A percentile compares a stretch with the other conserved stretches of the same genome.
phyloP scores from a whole-genome alignment of 352 stramenopile species.

The Globisporangium nodosum region DNA sequence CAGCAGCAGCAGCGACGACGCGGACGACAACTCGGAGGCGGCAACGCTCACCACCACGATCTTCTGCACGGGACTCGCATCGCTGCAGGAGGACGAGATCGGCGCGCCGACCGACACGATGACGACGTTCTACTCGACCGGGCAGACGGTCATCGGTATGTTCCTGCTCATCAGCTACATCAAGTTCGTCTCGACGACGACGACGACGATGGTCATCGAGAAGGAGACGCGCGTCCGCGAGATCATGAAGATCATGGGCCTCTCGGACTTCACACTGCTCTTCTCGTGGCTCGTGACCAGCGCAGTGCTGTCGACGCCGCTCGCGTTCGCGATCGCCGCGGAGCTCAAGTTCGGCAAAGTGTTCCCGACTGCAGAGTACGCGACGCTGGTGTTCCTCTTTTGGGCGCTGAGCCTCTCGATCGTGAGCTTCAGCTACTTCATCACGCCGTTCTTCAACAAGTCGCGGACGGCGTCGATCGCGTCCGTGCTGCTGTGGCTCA shows the following conservation, averaged over 20 bases:
- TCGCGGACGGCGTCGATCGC: slow-evolving; percentile 51
- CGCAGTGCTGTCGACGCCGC: slow-evolving; percentile 36
- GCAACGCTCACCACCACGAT: slow-evolving; percentile 16
- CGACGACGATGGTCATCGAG: slow-evolving; percentile 70
- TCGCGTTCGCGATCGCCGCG: slow-evolving; percentile 38
- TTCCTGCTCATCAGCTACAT: slow-evolving; percentile 60
- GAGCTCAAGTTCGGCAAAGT: slow-evolving; percentile 65
- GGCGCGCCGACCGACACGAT: slow-evolving; percentile 35
- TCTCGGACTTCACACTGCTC: slow-evolving; percentile 55
- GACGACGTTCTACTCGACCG: slow-evolving; percentile 57
- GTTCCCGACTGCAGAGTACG: slow-evolving; percentile 52
- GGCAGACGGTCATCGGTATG: slow-evolving; percentile 55
- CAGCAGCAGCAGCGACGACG: background rate
- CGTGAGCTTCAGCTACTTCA: slow-evolving; percentile 56
- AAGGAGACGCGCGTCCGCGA: slow-evolving; percentile 76
- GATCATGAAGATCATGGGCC: slow-evolving; percentile 84
- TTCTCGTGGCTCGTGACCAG: slow-evolving; percentile 58
- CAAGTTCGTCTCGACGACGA: slow-evolving; percentile 55
- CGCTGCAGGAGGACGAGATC: slow-evolving; percentile 21
- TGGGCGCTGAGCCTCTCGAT: slow-evolving; percentile 53
- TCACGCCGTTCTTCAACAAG: slow-evolving; percentile 70
- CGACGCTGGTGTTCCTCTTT: slow-evolving; percentile 63
- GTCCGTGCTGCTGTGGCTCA: slow-evolving; percentile 63
- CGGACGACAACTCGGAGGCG: slow-evolving; percentile 9
- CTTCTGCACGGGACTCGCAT: slow-evolving; percentile 30